Evolutionary conservation across 1,284 basidiomycete species (phyloP).

Genomic region (Kwoniella shivajii): DNA sequence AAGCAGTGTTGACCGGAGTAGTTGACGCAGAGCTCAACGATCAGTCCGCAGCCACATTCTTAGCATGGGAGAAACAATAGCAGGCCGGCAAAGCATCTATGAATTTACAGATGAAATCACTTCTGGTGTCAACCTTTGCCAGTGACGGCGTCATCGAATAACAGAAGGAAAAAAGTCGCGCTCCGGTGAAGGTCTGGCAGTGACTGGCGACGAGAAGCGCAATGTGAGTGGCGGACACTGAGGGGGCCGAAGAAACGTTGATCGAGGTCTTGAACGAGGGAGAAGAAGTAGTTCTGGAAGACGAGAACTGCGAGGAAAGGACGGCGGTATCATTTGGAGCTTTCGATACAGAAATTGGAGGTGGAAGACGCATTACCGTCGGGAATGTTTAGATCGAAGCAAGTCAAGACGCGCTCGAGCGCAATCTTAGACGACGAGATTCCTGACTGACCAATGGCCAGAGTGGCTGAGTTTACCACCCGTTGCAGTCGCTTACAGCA

Average conservation of each 20-base stretch:
- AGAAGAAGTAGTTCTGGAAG: background rate
- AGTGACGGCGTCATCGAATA: slow-evolving; percentile 13
- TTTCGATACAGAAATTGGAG: background rate
- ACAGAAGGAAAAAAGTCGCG: slow-evolving; percentile 18
- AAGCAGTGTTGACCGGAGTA: background rate
- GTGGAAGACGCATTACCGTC: slow-evolving; percentile 7
- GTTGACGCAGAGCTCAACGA: slow-evolving; percentile 2
- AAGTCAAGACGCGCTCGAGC: background rate
- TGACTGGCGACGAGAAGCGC: slow-evolving; percentile 9
- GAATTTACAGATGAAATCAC: slow-evolving; percentile 14
- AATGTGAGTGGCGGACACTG: slow-evolving; percentile 5
- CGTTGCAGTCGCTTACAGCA: slow-evolving; percentile 11
- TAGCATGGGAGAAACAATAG: slow-evolving; percentile 6
- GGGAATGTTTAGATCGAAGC: background rate
- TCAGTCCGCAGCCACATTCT: slow-evolving; percentile 7
- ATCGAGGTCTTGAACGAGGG: background rate
- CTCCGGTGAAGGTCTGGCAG: slow-evolving; percentile 19
- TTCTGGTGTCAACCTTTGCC: slow-evolving; percentile 5
- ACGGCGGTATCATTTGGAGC: slow-evolving; percentile 1
- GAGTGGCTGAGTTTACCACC: slow-evolving; percentile 9
- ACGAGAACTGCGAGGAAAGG: slow-evolving; percentile 1
- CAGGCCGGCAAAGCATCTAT: slow-evolving; percentile 10
- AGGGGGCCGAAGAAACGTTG: background rate
- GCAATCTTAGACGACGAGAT: background rate
- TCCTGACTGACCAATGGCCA: background rate